phyloP scores from a whole-genome alignment of 495 filamentous ascomycete species.

The Neurospora sp. region DNA sequence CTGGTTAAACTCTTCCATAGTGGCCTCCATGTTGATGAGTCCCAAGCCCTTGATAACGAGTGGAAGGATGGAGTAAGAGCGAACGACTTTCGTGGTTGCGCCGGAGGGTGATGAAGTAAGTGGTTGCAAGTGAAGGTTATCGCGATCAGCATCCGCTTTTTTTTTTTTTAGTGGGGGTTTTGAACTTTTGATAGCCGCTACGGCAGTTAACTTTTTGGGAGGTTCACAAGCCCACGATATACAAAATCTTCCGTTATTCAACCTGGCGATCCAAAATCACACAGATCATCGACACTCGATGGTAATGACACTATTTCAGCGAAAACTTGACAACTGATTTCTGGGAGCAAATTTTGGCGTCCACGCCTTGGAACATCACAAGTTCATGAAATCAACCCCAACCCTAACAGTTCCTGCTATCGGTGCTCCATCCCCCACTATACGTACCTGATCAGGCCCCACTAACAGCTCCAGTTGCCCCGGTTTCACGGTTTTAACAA shows the following conservation, averaged over 20 bases:
- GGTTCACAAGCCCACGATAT: not conserved
- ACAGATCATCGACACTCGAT: not conserved
- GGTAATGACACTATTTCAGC: not conserved
- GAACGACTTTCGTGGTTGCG: not conserved
- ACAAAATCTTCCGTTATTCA: not conserved
- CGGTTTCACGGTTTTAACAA: not conserved
- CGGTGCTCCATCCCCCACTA: not conserved
- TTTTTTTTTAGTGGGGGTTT: not conserved
- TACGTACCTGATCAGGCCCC: not conserved
- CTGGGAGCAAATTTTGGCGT: not conserved
- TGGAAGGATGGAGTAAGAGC: not conserved
- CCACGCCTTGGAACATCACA: not conserved
- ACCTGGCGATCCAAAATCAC: not conserved
- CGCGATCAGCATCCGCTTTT: not conserved
- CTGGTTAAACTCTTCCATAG: slow-evolving; percentile 1
- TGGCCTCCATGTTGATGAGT: not conserved
- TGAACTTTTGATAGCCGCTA: not conserved
- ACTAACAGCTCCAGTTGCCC: not conserved
- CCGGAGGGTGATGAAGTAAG: not conserved
- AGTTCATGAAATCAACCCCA: not conserved
- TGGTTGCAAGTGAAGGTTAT: not conserved
- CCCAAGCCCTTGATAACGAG: not conserved
- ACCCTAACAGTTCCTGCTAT: not conserved
- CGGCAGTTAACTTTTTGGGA: not conserved
- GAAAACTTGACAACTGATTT: not conserved